Evolutionary conservation across 2,329 filamentous ascomycete genomes (phyloP).

Genomic region (Colletotrichum cuscutae): DNA sequence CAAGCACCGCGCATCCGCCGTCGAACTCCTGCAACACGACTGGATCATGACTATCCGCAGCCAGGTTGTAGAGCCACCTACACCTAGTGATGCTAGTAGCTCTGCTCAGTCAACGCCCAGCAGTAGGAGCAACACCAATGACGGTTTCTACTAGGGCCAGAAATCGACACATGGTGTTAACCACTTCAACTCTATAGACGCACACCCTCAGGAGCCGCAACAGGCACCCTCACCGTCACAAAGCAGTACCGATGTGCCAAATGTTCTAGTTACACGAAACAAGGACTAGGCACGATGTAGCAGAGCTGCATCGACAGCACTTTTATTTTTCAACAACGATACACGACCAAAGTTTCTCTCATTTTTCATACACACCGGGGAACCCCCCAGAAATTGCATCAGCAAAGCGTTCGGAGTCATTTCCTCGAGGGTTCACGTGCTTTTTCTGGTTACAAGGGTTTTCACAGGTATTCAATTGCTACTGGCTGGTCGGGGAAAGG

Average conservation of each 20-base stretch:
- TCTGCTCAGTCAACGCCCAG: constrained; percentile 47
- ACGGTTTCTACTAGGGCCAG: constrained; percentile 35
- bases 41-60: constrained; percentile 80
- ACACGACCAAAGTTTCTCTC: constrained; percentile 4
- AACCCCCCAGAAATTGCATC: constrained; percentile 37
- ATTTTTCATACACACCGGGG: constrained; percentile 6
- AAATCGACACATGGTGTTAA: constrained; percentile 2
- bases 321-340: constrained; percentile 1
- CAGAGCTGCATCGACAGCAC: not conserved
- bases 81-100: constrained; percentile 66
- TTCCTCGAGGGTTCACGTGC: constrained; percentile 18
- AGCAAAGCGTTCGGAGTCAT: constrained; percentile 38
- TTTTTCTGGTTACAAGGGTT: constrained; percentile 23
- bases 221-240: not conserved
- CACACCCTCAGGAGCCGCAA: not conserved
- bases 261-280: not conserved
- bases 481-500: not conserved
- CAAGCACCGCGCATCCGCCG: constrained; percentile 79
- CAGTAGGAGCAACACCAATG: constrained; percentile 33
- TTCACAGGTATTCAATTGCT: constrained; percentile 10
- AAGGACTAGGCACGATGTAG: not conserved
- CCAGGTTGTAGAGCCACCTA: constrained; percentile 72
- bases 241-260: not conserved
- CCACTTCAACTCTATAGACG: not conserved
- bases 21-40: constrained; percentile 92